These are phyloP conservation scores for Viola pubescens DNA, from an alignment of 441 rosid genomes.

Conservation along the genomic window DNA sequence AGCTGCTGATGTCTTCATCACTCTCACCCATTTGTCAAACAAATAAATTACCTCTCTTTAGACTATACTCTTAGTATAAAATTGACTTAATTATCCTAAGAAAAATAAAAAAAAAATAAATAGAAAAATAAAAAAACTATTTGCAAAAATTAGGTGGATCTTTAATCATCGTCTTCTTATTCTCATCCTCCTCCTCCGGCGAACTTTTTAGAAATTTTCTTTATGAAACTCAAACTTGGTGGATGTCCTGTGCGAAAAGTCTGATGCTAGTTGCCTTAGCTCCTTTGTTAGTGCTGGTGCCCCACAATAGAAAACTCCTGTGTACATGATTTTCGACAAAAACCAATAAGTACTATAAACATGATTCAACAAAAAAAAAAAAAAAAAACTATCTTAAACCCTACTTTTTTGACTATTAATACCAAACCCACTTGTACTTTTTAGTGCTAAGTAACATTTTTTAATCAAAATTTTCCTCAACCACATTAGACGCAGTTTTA, in stretches of 20 bases:
- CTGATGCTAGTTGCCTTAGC: constrained; percentile 52
- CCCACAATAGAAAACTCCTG: constrained; percentile 94
- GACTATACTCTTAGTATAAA: neutral
- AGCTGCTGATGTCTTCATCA: neutral
- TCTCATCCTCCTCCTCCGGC: neutral
- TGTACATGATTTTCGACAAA: constrained; percentile 7
- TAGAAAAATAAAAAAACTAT: too few species aligned
- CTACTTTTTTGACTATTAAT: neutral
- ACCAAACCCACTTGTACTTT: neutral
- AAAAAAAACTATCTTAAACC: too few species aligned
- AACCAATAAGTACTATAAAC: too few species aligned
- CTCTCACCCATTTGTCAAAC: neutral
- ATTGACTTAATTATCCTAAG: neutral
- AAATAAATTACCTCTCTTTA: too few species aligned
- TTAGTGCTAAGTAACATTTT: too few species aligned
- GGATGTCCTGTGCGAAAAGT: constrained; percentile 72
- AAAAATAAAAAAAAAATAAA: too few species aligned
- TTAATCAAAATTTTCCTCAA: too few species aligned
- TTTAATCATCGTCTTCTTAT: neutral
- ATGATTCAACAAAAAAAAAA: neutral
- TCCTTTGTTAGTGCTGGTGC: constrained; percentile 64
- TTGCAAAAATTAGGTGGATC: neutral
- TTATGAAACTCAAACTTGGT: constrained; percentile 89
- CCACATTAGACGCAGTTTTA: too few species aligned
- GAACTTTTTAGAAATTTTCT: constrained; percentile 33